Base-by-base conservation (phyloP, 495 filamentous ascomycete genomes). In the Hypoxylon trugodes region DNA sequence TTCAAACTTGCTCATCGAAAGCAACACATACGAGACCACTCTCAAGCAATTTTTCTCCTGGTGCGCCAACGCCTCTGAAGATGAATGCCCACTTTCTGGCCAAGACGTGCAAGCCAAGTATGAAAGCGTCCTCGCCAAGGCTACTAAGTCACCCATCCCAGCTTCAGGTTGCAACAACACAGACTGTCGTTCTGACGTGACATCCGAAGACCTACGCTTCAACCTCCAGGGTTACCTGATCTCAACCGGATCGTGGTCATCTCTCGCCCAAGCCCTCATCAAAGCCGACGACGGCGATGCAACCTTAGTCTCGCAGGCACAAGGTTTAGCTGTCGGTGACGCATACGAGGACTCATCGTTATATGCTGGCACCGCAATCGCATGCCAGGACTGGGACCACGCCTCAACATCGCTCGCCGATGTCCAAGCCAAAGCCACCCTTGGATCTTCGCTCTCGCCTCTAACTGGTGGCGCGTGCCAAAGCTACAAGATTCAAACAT, bases 21-120 rank as follows among this genome's bases (percentile, higher is more conserved):
- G 58, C 33, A 32, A 53, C n/a, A 38, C 70, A 2, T 73, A 76
- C 65, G 68, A 76, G 47, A 40, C 56, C 24, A 66, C 56, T 2
- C 59, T 79, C 8, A 63, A 70, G 60, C 61, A 70, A 16, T 79
- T 79, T 69, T 75, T 76, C 54, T 15, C 38, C 4, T 81, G 78
- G 77, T 73, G 70, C 59, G 30, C 55, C 25, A 12, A 43, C n/a
- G 42, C 61, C 8, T 15, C 55, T 1, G 26, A 51, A 15, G 55
- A 64, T 1, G 72, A 64, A 22, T 75, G 71, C 41, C 45, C 67
- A 1, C 59, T 77, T 1, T 46, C 66, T 13, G 69, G 70, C 10
- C 41, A 68, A 33, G 68, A 76, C 32, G 59, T 70, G 4, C 64
- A 65, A 40, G 62, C 59, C 6, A 58, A 74, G 25, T 77, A 66